These are phyloP conservation scores for Ophiostoma ips DNA, from an alignment of 2,329 filamentous ascomycete genomes.

Conservation along the genomic window DNA sequence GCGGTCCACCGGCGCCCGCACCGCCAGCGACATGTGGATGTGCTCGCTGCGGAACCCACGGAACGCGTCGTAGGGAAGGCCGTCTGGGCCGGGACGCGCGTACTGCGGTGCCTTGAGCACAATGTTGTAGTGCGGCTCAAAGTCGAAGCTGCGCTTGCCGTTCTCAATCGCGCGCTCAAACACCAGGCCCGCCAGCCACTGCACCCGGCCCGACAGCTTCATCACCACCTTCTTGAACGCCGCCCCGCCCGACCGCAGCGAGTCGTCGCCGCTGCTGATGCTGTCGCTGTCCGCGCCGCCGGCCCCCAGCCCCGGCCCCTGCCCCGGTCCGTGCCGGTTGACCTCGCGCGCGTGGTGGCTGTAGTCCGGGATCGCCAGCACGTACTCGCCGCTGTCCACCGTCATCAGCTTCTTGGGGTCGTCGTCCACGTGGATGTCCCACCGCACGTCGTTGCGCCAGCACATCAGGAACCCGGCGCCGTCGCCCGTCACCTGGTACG, in stretches of 20 bases:
- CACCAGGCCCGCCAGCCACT: conserved; percentile 80
- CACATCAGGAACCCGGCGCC: conserved; percentile 97
- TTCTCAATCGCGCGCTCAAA: conserved; percentile 74
- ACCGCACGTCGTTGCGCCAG: conserved; percentile 87
- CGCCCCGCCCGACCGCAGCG: conserved; percentile 57
- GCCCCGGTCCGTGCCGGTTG: conserved; percentile 29
- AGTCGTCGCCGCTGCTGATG: conserved; percentile 42
- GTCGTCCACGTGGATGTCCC: conserved; percentile 70
- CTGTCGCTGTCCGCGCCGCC: conserved; percentile 32
- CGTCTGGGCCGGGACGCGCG: conserved; percentile 41
- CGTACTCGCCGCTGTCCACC: conserved; percentile 88
- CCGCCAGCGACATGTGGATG: conserved; percentile 87
- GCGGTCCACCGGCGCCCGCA: conserved; percentile 73
- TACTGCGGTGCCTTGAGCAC: conserved; percentile 69
- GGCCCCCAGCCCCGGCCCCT: conserved; percentile 23
- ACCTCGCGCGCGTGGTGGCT: conserved; percentile 70
- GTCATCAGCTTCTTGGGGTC: conserved; percentile 91
- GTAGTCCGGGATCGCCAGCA: conserved; percentile 88
- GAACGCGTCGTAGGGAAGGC: conserved; percentile 73
- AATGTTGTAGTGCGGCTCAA: conserved; percentile 85
- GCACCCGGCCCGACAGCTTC: conserved; percentile 94
- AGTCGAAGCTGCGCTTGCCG: conserved; percentile 67
- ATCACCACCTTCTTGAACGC: conserved; percentile 96
- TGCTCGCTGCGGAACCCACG: conserved; percentile 91
- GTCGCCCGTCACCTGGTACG: conserved; percentile 82